Percentiles rank a stretch among this genome's conserved stretches.
Conservation (phyloP, 2,329 filamentous ascomycete genomes). For the Colletotrichum theobromicola region DNA sequence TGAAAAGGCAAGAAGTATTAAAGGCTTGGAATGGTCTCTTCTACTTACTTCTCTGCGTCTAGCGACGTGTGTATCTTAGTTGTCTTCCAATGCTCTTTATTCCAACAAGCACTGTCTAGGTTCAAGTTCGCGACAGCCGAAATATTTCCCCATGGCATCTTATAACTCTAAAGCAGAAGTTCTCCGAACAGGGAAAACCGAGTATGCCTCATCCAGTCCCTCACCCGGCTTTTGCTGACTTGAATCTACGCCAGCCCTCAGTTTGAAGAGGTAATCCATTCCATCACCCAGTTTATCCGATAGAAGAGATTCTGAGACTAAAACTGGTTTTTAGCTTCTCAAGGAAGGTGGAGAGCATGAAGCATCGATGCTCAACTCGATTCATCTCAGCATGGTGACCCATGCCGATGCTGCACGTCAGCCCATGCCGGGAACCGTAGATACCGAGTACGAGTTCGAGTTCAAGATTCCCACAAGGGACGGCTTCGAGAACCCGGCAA, state of each 20-base stretch:
- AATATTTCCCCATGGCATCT: neutral
- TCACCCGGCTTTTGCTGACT: neutral
- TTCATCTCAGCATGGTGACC: neutral
- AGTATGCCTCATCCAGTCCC: neutral
- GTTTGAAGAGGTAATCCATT: neutral
- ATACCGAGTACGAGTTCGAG: constrained; percentile 1
- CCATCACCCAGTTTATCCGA: neutral
- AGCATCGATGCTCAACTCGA: neutral
- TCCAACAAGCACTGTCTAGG: neutral
- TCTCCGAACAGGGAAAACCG: neutral
- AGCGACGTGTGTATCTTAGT: neutral
- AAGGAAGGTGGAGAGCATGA: neutral
- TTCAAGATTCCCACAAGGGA: constrained; percentile 11
- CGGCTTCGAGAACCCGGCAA: neutral
- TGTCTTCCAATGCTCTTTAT: neutral
- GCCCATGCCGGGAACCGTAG: neutral
- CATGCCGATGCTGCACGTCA: neutral
- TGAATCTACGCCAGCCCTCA: neutral
- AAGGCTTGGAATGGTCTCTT: neutral
- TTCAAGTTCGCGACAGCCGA: neutral
- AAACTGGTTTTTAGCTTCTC: neutral
- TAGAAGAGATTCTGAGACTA: neutral
- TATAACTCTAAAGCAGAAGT: neutral
- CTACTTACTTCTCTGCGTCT: neutral
- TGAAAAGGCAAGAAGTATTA: neutral